Percentiles rank a stretch among this genome's conserved stretches.
Conservation (phyloP, 2,329 filamentous ascomycete genomes). For the Trichoderma breve region DNA sequence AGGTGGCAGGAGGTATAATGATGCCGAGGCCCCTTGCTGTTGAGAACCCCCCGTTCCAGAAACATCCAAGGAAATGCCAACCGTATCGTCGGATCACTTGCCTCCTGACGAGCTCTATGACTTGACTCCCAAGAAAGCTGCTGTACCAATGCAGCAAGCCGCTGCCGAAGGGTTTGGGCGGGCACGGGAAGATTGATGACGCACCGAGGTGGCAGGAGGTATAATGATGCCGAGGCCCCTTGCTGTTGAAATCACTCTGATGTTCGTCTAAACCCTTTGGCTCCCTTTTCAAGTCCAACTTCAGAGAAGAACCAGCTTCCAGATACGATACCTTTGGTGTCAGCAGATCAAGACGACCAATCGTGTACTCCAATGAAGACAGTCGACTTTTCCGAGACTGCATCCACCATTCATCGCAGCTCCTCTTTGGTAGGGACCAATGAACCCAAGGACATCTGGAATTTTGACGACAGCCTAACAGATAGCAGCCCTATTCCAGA, state of each 20-base stretch:
- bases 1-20: too few species aligned
- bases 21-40: too few species aligned
- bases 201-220: too few species aligned
- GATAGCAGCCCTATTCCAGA: neutral
- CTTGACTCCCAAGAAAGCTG: too few species aligned
- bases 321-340: slow-evolving; percentile 27
- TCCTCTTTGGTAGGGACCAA: slow-evolving; percentile 28
- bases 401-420: slow-evolving; percentile 34
- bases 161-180: neutral
- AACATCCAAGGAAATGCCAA: too few species aligned
- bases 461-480: slow-evolving; percentile 21
- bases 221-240: too few species aligned
- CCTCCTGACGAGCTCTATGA: too few species aligned
- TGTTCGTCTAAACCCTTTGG: neutral
- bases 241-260: too few species aligned
- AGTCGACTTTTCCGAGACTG: slow-evolving; percentile 38
- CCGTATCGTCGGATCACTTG: too few species aligned
- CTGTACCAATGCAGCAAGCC: neutral
- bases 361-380: neutral
- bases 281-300: slow-evolving; percentile 31
- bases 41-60: too few species aligned
- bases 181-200: too few species aligned
- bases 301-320: slow-evolving; percentile 30
- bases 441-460: slow-evolving; percentile 22
- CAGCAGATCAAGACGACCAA: neutral